Evolutionary conservation across 768 basidiomycete genomes (phyloP).

Genomic region (Candolleomyces efflorescens): DNA sequence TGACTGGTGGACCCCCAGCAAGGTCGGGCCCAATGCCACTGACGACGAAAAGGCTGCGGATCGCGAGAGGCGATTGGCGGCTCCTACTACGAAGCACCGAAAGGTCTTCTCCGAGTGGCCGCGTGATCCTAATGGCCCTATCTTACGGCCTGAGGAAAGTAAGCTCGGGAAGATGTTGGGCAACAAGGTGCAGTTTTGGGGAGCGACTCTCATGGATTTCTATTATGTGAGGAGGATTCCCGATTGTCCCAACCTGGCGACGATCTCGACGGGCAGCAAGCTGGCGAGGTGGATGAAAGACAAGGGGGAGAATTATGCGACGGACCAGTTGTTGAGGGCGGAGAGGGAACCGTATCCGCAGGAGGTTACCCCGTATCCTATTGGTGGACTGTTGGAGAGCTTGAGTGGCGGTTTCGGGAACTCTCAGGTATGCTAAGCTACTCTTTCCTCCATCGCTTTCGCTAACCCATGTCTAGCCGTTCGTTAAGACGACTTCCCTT

Average conservation of each 20-base stretch:
- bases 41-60: background rate
- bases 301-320: conserved; percentile 30
- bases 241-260: conserved; percentile 8
- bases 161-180: conserved; percentile 1
- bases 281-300: conserved; percentile 30
- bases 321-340: conserved; percentile 28
- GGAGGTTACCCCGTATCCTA: conserved; percentile 24
- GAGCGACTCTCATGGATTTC: conserved; percentile 39
- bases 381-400: conserved; percentile 19
- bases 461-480: background rate
- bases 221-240: conserved; percentile 25
- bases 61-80: background rate
- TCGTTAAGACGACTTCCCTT: background rate
- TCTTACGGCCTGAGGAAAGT: conserved; percentile 13
- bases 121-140: conserved; percentile 24
- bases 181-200: conserved; percentile 33
- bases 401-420: conserved; percentile 5
- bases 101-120: conserved; percentile 27
- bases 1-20: background rate
- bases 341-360: conserved; percentile 31
- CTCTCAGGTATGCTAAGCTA: background rate
- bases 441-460: background rate
- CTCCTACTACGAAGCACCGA: conserved; percentile 14
- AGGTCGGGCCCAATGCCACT: background rate
- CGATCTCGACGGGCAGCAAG: conserved; percentile 31